Conservation (phyloP, 1,139 yeast genomes). For the Arxiozyma heterogenica region DNA sequence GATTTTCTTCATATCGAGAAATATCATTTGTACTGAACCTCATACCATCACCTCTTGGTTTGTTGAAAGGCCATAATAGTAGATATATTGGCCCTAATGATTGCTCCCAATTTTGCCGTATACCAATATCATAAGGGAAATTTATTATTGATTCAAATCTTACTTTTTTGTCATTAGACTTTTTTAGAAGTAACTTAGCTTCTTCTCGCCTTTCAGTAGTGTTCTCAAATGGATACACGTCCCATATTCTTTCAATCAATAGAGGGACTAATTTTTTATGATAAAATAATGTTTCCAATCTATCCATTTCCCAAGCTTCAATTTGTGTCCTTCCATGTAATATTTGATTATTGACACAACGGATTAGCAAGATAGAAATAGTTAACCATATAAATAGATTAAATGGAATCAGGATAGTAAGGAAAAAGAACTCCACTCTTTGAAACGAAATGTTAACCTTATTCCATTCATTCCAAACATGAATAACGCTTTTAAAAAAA, state of each 20-base stretch:
- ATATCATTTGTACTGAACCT: slow-evolving; percentile 46
- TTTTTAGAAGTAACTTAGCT: slow-evolving; percentile 10
- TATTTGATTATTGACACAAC: slow-evolving; percentile 51
- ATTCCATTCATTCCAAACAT: slow-evolving; percentile 48
- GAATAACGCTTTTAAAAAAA: slow-evolving; percentile 36
- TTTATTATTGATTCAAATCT: slow-evolving; percentile 37
- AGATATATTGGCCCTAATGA: slow-evolving; percentile 49
- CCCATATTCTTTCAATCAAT: slow-evolving; percentile 19
- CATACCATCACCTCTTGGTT: slow-evolving; percentile 46
- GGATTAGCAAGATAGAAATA: slow-evolving; percentile 46
- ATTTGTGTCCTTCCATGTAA: slow-evolving; percentile 80
- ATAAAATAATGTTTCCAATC: slow-evolving; percentile 44
- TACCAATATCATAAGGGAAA: slow-evolving; percentile 77
- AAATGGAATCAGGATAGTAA: slow-evolving; percentile 48
- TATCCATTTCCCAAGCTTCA: slow-evolving; percentile 85
- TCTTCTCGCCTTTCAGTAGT: slow-evolving; percentile 9
- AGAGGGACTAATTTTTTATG: slow-evolving; percentile 19
- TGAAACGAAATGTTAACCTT: slow-evolving; percentile 33
- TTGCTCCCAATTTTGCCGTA: slow-evolving; percentile 42
- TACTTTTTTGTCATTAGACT: slow-evolving; percentile 7
- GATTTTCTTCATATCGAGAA: slow-evolving; percentile 26
- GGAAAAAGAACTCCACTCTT: slow-evolving; percentile 45
- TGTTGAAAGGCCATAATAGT: slow-evolving; percentile 69
- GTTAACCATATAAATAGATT: slow-evolving; percentile 52
- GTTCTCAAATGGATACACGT: slow-evolving; percentile 13